These are phyloP conservation scores for Boletus calvinii DNA, from an alignment of 1,284 basidiomycete species.

Conservation along the genomic window DNA sequence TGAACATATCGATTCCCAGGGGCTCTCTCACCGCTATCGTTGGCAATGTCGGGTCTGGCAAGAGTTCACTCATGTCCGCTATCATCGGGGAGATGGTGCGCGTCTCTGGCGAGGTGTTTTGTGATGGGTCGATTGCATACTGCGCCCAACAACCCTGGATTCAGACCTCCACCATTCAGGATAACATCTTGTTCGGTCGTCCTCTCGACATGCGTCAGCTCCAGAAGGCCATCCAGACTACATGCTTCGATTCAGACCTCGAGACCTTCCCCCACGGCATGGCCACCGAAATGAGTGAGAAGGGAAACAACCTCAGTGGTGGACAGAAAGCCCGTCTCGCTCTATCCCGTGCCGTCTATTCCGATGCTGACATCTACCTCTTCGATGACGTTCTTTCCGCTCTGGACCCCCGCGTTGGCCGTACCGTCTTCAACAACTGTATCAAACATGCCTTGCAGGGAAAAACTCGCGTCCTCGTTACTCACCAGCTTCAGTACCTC, in stretches of 20 bases:
- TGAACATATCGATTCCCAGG: constrained; percentile 44
- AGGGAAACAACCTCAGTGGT: constrained; percentile 49
- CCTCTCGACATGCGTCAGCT: constrained; percentile 41
- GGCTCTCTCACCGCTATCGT: constrained; percentile 55
- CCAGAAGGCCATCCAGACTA: constrained; percentile 28
- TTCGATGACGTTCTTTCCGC: constrained; percentile 50
- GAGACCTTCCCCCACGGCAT: constrained; percentile 62
- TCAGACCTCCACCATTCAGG: constrained; percentile 38
- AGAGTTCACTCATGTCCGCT: constrained; percentile 43
- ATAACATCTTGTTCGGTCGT: constrained; percentile 58
- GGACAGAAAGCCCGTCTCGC: constrained; percentile 56
- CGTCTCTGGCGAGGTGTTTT: constrained; percentile 50
- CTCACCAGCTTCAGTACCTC: constrained; percentile 59
- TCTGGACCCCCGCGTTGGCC: constrained; percentile 56
- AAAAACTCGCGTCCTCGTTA: constrained; percentile 58
- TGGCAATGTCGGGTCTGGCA: constrained; percentile 40
- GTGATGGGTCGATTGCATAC: constrained; percentile 53
- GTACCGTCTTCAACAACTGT: constrained; percentile 60
- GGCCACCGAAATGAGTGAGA: constrained; percentile 58
- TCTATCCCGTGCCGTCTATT: constrained; percentile 60
- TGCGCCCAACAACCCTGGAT: constrained; percentile 62
- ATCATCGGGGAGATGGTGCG: constrained; percentile 54
- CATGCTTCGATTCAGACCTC: constrained; percentile 42
- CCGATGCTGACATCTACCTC: constrained; percentile 50
- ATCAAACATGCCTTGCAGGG: constrained; percentile 49